These are phyloP conservation scores for Aspergillus flavus DNA, from an alignment of 2,329 filamentous ascomycete species.

Conservation along the genomic window DNA sequence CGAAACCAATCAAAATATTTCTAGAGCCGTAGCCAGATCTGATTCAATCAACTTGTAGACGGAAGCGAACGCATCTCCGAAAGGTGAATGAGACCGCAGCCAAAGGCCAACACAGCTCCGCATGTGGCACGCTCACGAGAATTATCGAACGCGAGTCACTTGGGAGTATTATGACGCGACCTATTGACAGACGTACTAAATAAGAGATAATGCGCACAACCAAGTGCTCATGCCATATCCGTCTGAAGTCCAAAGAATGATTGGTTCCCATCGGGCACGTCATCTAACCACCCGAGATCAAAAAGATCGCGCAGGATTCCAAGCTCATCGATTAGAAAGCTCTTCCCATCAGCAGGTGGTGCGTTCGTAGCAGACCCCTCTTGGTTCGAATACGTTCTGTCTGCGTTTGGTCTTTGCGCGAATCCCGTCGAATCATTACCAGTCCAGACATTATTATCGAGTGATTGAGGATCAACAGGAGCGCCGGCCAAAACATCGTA, in stretches of 20 bases:
- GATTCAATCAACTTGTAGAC: too few species aligned
- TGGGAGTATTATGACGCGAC: too few species aligned
- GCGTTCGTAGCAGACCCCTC: background rate
- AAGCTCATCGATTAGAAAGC: constrained; percentile 6
- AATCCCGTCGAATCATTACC: background rate
- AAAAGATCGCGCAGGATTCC: constrained; percentile 7
- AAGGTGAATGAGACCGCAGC: too few species aligned
- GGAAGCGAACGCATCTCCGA: too few species aligned
- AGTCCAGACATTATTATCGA: background rate
- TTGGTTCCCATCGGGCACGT: background rate
- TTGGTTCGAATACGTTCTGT: background rate
- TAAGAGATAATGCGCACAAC: too few species aligned
- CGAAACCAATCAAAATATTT: too few species aligned
- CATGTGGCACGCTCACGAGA: too few species aligned
- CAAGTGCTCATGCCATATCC: background rate
- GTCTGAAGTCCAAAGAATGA: background rate
- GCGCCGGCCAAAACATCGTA: background rate
- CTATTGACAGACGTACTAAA: too few species aligned
- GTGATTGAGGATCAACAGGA: background rate
- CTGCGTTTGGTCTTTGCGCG: background rate
- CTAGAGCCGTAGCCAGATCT: too few species aligned
- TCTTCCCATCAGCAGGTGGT: background rate
- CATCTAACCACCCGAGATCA: constrained; percentile 8
- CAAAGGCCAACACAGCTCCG: too few species aligned
- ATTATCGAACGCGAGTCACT: too few species aligned